Conservation (phyloP, 2,329 filamentous ascomycete species). For the Colletotrichum gloeosporioides region DNA sequence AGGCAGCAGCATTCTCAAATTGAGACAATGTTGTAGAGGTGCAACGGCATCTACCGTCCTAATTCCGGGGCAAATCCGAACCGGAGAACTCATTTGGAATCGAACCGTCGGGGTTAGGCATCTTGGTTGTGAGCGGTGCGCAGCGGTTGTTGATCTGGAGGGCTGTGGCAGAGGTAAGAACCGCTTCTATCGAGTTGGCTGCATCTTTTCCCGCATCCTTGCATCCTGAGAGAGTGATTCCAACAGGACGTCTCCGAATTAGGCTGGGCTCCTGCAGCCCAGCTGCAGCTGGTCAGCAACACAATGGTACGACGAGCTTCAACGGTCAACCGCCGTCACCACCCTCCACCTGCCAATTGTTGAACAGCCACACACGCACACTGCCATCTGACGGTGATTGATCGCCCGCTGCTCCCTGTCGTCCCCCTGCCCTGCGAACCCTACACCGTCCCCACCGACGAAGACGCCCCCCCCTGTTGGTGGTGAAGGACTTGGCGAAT, state of each 20-base stretch:
- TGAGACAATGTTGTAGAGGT: not conserved
- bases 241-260: not conserved
- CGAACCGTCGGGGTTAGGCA: not conserved
- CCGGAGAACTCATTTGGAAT: not conserved
- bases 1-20: not conserved
- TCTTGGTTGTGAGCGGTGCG: not conserved
- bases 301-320: not conserved
- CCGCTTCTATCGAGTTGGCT: not conserved
- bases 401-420: not conserved
- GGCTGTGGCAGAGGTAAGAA: not conserved
- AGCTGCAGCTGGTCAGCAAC: not conserved
- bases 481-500: not conserved
- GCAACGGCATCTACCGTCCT: not conserved
- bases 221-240: not conserved
- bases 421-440: not conserved
- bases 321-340: not conserved
- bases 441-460: not conserved
- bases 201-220: not conserved
- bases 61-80: not conserved
- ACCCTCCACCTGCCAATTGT: not conserved
- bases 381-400: constrained; percentile 1
- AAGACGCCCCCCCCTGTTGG: not conserved
- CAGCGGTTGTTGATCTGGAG: not conserved
- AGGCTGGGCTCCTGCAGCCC: not conserved
- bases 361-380: not conserved